Conservation (phyloP, 768 basidiomycete genomes). For the Lactarius evosmus region DNA sequence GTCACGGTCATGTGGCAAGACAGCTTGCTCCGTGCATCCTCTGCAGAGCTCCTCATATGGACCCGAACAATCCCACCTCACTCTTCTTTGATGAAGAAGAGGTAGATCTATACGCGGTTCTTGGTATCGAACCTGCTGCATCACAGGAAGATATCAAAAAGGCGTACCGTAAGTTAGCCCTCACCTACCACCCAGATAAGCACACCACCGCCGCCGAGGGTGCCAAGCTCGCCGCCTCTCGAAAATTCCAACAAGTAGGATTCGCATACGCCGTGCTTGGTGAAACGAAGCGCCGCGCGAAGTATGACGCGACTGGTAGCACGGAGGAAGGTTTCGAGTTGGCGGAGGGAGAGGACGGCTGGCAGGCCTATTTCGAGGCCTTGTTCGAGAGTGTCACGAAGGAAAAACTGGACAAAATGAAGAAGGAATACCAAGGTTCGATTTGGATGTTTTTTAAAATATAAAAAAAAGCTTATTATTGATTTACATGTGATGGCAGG, state of each 20-base stretch:
- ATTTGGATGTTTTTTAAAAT: too few relatives aligned
- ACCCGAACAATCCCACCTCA: constrained; percentile 59
- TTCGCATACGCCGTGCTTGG: constrained; percentile 89
- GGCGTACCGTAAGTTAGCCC: constrained; percentile 80
- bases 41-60: constrained; percentile 20
- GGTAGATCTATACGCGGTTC: constrained; percentile 76
- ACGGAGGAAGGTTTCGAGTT: constrained; percentile 78
- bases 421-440: constrained; percentile 88
- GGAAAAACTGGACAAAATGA: constrained; percentile 87
- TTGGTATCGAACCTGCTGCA: constrained; percentile 54
- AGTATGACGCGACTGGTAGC: constrained; percentile 83
- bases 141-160: constrained; percentile 70
- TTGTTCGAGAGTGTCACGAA: constrained; percentile 85
- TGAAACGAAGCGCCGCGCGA: constrained; percentile 68
- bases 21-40: not conserved
- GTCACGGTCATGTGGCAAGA: not conserved
- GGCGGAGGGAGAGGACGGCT: constrained; percentile 75
- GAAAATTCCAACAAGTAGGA: constrained; percentile 87
- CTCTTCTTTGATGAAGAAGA: constrained; percentile 78
- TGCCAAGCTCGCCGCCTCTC: constrained; percentile 64
- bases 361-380: constrained; percentile 94
- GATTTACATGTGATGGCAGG: constrained; percentile 44
- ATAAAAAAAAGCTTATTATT: too few relatives aligned
- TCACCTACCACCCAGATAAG: constrained; percentile 89
- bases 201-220: constrained; percentile 57